Percentiles rank a stretch among this genome's conserved stretches.
Conservation (phyloP, 345 rosid genomes). For the Citrus maxima region DNA sequence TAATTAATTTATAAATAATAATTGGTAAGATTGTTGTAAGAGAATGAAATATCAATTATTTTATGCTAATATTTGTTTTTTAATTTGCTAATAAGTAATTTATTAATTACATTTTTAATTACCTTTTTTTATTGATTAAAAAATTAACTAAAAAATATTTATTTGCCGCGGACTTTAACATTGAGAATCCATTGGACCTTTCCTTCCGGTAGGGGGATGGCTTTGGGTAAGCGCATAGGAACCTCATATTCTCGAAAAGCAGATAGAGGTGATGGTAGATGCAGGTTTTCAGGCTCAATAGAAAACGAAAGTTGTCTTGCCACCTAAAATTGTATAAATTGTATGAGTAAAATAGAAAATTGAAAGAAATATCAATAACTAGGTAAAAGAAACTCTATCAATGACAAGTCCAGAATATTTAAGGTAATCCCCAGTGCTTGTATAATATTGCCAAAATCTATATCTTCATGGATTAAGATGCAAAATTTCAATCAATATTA, state of each 20-base stretch:
- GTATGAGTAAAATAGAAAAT: neutral
- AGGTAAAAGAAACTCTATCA: neutral
- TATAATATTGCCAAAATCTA: neutral
- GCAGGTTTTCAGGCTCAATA: conserved; percentile 66
- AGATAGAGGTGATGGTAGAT: conserved; percentile 55
- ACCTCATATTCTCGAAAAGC: conserved; percentile 73
- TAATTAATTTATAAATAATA: too few relatives aligned
- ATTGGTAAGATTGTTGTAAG: too few relatives aligned
- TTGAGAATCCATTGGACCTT: conserved; percentile 72
- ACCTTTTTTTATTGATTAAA: too few relatives aligned
- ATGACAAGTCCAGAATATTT: too few relatives aligned
- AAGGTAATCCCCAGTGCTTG: too few relatives aligned
- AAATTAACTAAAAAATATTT: neutral
- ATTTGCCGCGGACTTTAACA: conserved; percentile 77
- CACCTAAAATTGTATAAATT: neutral
- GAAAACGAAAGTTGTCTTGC: conserved; percentile 6
- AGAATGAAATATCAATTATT: too few relatives aligned
- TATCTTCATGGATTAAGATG: neutral
- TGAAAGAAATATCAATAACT: neutral
- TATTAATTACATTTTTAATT: too few relatives aligned
- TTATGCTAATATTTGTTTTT: too few relatives aligned
- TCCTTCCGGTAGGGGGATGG: conserved; percentile 79
- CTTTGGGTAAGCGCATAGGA: conserved; percentile 70
- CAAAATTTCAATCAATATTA: neutral
- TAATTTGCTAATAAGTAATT: too few relatives aligned